These are phyloP conservation scores for Diaporthe longicolla DNA, from an alignment of 2,329 filamentous ascomycete species.

Conservation along the genomic window DNA sequence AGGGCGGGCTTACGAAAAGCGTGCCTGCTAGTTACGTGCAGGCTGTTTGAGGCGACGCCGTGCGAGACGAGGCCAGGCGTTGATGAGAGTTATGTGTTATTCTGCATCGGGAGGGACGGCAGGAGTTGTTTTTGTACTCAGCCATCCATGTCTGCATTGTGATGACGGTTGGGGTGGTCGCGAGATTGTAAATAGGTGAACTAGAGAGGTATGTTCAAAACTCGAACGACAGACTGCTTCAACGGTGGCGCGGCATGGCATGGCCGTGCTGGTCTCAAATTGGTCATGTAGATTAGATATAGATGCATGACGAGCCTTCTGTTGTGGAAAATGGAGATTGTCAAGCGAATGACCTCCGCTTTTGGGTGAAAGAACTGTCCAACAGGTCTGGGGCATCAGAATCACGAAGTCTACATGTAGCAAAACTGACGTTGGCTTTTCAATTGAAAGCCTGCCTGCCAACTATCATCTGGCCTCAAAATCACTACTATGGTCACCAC, in stretches of 20 bases:
- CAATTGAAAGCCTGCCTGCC: too few species aligned
- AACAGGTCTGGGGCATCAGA: background rate
- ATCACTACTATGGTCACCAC: background rate
- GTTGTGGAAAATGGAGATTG: background rate
- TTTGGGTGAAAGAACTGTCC: too few species aligned
- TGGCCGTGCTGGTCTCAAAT: conserved; percentile 5
- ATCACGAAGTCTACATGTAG: background rate
- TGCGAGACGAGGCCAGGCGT: background rate
- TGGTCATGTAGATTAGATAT: conserved; percentile 8
- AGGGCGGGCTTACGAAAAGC: conserved; percentile 86
- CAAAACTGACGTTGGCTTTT: background rate
- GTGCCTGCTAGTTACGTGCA: conserved; percentile 96
- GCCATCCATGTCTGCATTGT: background rate
- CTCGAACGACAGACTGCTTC: background rate
- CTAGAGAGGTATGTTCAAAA: conserved; percentile 8
- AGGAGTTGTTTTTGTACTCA: background rate
- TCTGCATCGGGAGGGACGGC: background rate
- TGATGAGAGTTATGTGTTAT: background rate
- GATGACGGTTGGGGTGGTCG: background rate
- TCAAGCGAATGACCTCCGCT: background rate
- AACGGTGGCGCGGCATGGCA: background rate
- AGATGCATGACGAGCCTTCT: conserved; percentile 7
- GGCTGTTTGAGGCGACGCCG: conserved; percentile 66
- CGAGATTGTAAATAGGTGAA: conserved; percentile 35
- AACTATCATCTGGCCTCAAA: background rate